phyloP scores from a whole-genome alignment of 148 eudicot genomes.

The Rhododendron ferrugineum region DNA sequence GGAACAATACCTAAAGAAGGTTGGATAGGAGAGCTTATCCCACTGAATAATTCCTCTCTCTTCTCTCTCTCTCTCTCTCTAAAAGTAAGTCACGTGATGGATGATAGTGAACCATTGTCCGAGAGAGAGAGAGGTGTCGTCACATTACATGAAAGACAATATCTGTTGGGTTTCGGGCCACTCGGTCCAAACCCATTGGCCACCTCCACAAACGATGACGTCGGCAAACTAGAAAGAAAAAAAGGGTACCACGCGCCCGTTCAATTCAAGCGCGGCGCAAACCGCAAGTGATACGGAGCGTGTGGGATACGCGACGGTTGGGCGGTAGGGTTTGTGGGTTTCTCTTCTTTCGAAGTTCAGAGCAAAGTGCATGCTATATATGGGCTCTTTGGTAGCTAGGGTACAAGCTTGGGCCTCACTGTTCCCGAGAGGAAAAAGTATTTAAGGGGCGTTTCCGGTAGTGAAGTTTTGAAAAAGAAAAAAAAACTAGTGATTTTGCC shows the following conservation, averaged over 20 bases:
- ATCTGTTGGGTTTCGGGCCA: conserved; percentile 11
- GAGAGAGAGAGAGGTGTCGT: neutral
- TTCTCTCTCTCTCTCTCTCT: conserved; percentile 9
- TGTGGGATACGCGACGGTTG: neutral
- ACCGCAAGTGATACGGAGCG: neutral
- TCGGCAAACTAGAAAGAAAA: neutral
- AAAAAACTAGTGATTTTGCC: no score
- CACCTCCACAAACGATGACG: neutral
- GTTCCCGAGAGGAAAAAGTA: neutral
- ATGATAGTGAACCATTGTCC: neutral
- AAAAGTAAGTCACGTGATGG: conserved; percentile 15
- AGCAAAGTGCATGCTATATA: neutral
- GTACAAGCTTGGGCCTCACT: neutral
- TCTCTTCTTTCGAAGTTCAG: neutral
- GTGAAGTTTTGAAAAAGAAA: no score
- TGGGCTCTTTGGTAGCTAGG: neutral
- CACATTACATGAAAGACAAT: conserved; percentile 8
- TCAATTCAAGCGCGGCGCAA: neutral
- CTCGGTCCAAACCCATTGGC: conserved; percentile 7
- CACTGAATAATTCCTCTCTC: neutral
- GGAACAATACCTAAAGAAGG: no score
- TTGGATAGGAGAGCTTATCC: neutral
- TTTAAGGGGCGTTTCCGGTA: no score
- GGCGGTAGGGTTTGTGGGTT: neutral
- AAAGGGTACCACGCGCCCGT: neutral